Base-by-base conservation (phyloP, 768 basidiomycete species). In the Suillus clintonianus region DNA sequence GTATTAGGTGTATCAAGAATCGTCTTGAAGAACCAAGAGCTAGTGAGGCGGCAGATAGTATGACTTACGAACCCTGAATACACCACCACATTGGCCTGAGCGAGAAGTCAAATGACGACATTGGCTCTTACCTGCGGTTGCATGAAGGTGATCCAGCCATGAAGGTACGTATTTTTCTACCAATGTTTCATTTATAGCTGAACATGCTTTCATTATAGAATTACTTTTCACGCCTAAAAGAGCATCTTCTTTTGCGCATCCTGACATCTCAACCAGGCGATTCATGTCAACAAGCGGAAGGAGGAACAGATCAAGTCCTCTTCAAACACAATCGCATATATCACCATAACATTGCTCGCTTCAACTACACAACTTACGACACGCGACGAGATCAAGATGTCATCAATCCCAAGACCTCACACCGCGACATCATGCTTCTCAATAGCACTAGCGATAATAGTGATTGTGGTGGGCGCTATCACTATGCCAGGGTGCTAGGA, bases 361-460 rank as follows among this genome's bases (percentile, higher is more conserved):
- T 45, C 22, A 45, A 55, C 27, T 32, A 32, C 19, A 55, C 53
- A 55, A 55, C 22, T 8, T 55, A 32, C 17, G 78, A 84, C 66
- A 42, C 80, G 17, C 74, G 77, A 17, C 70, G 78, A 0, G 69
- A 55, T 4, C 77, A 81, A 59, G 81, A 83, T 64, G 64, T 71
- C 0, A 69, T 83, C 63, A 81, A 82, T 57, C 73, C 77, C 1
- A 61, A 69, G 1, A 77, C 71, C 4, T 39, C 41, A 6, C 72
- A 80, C 10, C 34, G 70, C 19, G 68, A 80, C 58, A 66, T 84
- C 48, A 79, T 81, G 76, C 63, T 79, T 13, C 69, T 72, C 11
- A 45, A 11, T 5, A 13, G n/a, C 9, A 11, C 30, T 37, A 11
- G 37, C 5, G 53, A 55, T n/a, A n/a, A n/a, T n/a, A n/a, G n/a